Evolutionary conservation across 164 flowering plant genomes (phyloP).

Genomic region (Liriodendron chinense): DNA sequence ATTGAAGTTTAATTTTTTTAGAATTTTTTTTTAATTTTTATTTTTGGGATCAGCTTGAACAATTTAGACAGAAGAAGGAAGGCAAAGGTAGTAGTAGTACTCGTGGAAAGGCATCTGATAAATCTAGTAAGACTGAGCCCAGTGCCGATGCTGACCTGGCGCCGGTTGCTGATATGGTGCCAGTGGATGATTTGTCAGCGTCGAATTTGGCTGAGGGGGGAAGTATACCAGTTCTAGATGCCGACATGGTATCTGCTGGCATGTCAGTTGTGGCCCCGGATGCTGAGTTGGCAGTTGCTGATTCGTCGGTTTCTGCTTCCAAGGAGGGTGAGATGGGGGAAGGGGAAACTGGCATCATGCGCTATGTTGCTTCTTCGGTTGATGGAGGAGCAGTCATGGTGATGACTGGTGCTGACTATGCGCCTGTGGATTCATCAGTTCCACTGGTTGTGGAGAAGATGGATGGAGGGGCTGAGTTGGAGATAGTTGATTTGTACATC

Average conservation of each 20-base stretch:
- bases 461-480: slow-evolving; percentile 6
- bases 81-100: slow-evolving; percentile 49
- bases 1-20: neutral
- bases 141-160: slow-evolving; percentile 21
- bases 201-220: slow-evolving; percentile 18
- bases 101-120: slow-evolving; percentile 51
- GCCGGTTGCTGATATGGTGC: slow-evolving; percentile 7
- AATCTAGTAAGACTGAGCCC: slow-evolving; percentile 42
- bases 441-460: neutral
- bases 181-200: slow-evolving; percentile 15
- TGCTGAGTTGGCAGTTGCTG: neutral
- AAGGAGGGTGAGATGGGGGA: neutral
- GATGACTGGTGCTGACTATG: neutral
- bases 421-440: neutral
- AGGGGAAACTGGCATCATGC: neutral
- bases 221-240: neutral
- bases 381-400: neutral
- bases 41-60: slow-evolving; percentile 61
- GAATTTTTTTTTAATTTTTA: neutral
- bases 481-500: neutral
- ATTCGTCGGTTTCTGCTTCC: neutral
- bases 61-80: slow-evolving; percentile 84
- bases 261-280: neutral
- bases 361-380: neutral
- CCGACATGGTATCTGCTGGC: neutral